Evolutionary conservation across 192 early-diverging fungal species (phyloP).

Genomic region (Diversispora eburnea): DNA sequence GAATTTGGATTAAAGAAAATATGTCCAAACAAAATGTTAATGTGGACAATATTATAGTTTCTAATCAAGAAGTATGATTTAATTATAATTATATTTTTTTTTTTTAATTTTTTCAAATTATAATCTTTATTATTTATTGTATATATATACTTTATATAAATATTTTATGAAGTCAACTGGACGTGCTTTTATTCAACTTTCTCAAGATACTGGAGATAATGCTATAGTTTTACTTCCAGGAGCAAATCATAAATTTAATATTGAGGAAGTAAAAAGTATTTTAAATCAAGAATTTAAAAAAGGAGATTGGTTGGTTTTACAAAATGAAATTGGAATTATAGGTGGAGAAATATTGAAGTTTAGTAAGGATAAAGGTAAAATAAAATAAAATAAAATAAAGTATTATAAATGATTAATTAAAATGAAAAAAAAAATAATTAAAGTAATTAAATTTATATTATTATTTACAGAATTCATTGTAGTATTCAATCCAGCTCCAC

Average conservation of each 20-base stretch:
- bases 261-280: slow-evolving; percentile 46
- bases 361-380: slow-evolving; percentile 49
- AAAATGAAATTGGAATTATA: slow-evolving; percentile 76
- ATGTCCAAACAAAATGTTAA: slow-evolving; percentile 66
- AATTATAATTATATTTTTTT: neutral
- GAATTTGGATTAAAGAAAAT: slow-evolving; percentile 66
- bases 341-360: slow-evolving; percentile 61
- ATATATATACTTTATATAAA: too few relatives aligned
- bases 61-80: slow-evolving; percentile 46
- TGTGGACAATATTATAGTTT: slow-evolving; percentile 51
- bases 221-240: slow-evolving; percentile 82
- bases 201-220: slow-evolving; percentile 69
- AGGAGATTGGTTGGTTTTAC: slow-evolving; percentile 79
- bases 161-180: slow-evolving; percentile 61
- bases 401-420: neutral
- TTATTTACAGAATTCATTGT: slow-evolving; percentile 56
- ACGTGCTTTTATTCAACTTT: slow-evolving; percentile 83
- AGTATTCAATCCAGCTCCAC: slow-evolving; percentile 85
- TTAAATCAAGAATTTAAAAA: slow-evolving; percentile 45
- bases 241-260: slow-evolving; percentile 61
- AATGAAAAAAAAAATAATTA: neutral
- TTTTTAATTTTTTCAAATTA: too few relatives aligned
- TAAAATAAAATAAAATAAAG: too few relatives aligned
- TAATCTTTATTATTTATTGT: too few relatives aligned
- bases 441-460: neutral